Evolutionary conservation across 768 basidiomycete genomes (phyloP), one percentile per base, ranked within the genome.

Genomic region (Floccularia luteovirens): DNA sequence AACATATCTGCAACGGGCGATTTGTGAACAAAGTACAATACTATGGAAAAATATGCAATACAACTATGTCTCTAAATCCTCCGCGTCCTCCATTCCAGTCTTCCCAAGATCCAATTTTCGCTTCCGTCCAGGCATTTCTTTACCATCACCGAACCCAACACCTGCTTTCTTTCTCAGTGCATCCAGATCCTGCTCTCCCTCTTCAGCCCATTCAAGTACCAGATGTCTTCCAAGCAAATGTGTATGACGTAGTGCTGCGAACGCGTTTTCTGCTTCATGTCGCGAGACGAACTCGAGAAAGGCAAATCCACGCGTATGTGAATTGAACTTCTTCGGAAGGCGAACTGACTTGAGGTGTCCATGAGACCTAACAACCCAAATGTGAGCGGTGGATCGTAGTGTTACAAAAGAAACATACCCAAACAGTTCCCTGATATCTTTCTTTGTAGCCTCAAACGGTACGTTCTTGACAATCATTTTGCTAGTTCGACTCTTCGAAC

Each of bases 391-490:
- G n/a, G 25, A 36, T 31, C 11, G 25, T 22, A 34, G 16, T 20
- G n/a, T n/a, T n/a, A 33, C 27, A 39, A 6, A 22, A 16, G 39
- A 14, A 16, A 72, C 83, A 41, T 47, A 93, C 90, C 84, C 74
- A 59, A 98, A 96, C 24, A 98, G 60, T 45, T 88, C 85, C 40
- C 86, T 70, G 19, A 99, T 72, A 49, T 99, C 96, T 64, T 87
- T 91, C 69, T 86, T 90, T 31, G 84, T 84, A 32, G 85, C 90
- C 60, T 99, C 96, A 66, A 99, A 99, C 28, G 96, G 92, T 39
- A 97, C 74, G 52, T 99, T 99, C 77, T 97, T 98, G 49, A 98
- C 90, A 37, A 98, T 79, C 74, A 98, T 82, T 77, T 97, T 98
- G 47, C 91, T 87, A 46, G 86, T 84, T 76, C 63, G 75, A 10